Evolutionary conservation across 805 yeast species (phyloP), one percentile per base, ranked within the genome.

Genomic region (Candida endomychidarum): DNA sequence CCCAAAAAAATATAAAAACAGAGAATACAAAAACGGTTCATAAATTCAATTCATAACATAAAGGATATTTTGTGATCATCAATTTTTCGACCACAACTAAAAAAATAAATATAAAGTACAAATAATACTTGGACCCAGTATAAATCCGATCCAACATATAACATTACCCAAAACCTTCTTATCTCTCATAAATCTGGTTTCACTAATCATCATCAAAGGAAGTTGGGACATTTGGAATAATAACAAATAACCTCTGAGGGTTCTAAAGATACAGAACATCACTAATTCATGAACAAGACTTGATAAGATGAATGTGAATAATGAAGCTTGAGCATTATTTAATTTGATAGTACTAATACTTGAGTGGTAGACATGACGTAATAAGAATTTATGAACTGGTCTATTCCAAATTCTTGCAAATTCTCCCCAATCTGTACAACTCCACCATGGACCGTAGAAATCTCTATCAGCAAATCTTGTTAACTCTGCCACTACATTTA

Each of bases 391-490:
- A 59, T 93, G 96, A 16, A 93, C 98, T 0, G 98, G 96, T 8
- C 78, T 76, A 58, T 93, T 93, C 99, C 99, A 95, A 46, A 85
- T 80, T 48, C 97, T 73, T 8, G 96, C 83, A 60, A 86, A 93
- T 57, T 90, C 90, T 42, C 86, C 86, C 96, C 97, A 93, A 29
- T 87, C 84, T 14, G 83, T 79, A 46, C 95, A 86, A 52, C 90
- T 87, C 99, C 99, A 93, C 99, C 99, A 95, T 31, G 88, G 86
- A 3, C 95, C 91, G 57, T 95, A 93, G 61, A 93, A 93, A 49
- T 85, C 85, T 37, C 99, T 77, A 58, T 93, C 97, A 4, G 87
- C 96, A 63, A 82, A 95, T 38, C 74, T 56, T 11, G 96, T 82
- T 26, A 91, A 67, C 58, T 93, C 99, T 0, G 96, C 98, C 51